phyloP scores from a whole-genome alignment of 2,329 filamentous ascomycete species.

The Phoma sp. region DNA sequence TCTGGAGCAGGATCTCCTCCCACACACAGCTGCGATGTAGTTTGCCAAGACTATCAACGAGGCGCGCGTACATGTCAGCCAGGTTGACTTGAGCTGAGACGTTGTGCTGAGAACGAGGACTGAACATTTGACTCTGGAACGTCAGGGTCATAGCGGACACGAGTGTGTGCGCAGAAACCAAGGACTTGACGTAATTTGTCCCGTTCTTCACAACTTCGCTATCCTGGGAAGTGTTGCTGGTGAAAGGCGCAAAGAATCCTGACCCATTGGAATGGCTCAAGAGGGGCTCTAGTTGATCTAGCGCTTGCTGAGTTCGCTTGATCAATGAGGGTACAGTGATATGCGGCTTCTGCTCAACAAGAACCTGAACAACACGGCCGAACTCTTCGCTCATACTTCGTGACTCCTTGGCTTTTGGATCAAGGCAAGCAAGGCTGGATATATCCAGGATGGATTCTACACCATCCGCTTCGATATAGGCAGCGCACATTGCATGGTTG shows the following conservation, averaged over 20 bases:
- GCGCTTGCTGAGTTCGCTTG: constrained; percentile 71
- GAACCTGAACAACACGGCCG: constrained; percentile 73
- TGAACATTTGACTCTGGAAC: constrained; percentile 69
- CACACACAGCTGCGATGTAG: constrained; percentile 81
- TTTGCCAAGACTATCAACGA: constrained; percentile 77
- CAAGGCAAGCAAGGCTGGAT: constrained; percentile 79
- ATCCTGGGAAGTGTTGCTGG: constrained; percentile 33
- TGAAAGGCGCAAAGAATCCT: constrained; percentile 75
- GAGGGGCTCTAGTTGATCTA: constrained; percentile 73
- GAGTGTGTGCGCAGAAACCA: constrained; percentile 78
- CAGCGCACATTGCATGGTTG: constrained; percentile 73
- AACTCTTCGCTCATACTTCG: constrained; percentile 70
- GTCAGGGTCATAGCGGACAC: constrained; percentile 76
- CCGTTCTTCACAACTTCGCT: constrained; percentile 61
- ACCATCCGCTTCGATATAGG: constrained; percentile 79
- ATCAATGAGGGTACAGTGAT: constrained; percentile 83
- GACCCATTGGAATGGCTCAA: constrained; percentile 57
- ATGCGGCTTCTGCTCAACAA: constrained; percentile 81
- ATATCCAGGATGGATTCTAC: constrained; percentile 85
- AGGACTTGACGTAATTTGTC: constrained; percentile 78
- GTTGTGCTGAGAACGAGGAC: constrained; percentile 66
- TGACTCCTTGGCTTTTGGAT: constrained; percentile 71
- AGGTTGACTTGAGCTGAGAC: constrained; percentile 80
- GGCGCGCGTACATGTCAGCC: constrained; percentile 78
- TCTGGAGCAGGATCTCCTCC: constrained; percentile 80